Evolutionary conservation across 2,329 filamentous ascomycete species (phyloP).

Genomic region (Cytospora schulzeri): DNA sequence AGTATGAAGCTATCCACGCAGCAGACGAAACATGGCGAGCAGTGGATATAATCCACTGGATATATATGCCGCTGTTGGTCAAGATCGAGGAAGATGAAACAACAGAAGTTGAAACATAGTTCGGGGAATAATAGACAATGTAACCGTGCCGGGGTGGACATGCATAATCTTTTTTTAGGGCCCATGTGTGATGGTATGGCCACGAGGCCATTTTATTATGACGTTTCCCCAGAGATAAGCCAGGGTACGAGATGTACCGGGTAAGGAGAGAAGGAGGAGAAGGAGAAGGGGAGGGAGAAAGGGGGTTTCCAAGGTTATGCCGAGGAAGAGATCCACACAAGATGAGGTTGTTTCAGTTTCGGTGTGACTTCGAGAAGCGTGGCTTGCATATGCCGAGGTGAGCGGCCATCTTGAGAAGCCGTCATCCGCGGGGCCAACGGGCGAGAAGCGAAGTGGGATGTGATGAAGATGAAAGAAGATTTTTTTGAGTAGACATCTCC

Average conservation of each 20-base stretch:
- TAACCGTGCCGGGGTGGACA: neutral
- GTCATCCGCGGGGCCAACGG: slow-evolving; percentile 6
- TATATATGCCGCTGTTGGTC: slow-evolving; percentile 22
- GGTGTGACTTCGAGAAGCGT: slow-evolving; percentile 14
- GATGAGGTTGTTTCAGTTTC: slow-evolving; percentile 1
- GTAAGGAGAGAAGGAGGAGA: neutral
- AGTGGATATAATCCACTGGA: neutral
- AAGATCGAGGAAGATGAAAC: slow-evolving; percentile 31
- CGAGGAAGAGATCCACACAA: slow-evolving; percentile 1
- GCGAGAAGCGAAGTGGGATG: slow-evolving; percentile 6
- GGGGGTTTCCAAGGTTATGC: neutral
- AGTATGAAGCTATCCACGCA: neutral
- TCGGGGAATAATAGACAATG: slow-evolving; percentile 31
- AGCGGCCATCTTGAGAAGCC: neutral
- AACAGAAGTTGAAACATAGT: slow-evolving; percentile 30
- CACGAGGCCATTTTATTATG: neutral
- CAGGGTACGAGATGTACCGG: neutral
- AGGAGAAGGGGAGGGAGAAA: neutral
- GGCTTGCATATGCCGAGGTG: slow-evolving; percentile 11
- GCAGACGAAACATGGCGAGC: neutral
- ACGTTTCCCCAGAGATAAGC: neutral
- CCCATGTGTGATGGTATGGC: slow-evolving; percentile 15
- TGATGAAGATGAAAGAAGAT: neutral
- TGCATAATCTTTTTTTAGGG: slow-evolving; percentile 20
- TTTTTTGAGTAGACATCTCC: neutral